Evolutionary conservation across 768 basidiomycete species (phyloP), one percentile per base, ranked within the genome.

Genomic region (Epithele typhae): DNA sequence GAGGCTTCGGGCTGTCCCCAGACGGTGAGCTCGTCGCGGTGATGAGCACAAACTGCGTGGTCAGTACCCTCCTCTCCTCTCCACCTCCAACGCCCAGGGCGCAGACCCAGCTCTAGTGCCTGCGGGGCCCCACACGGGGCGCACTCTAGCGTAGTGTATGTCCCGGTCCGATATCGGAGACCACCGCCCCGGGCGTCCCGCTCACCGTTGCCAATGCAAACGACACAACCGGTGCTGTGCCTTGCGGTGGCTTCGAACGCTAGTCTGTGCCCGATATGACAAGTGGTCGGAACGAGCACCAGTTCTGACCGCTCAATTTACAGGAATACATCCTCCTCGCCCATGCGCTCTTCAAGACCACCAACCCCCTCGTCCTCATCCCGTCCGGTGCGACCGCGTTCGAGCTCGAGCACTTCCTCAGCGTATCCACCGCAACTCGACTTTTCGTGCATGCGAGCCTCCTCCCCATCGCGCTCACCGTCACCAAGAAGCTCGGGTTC

Each of bases 1-100:
- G 83, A 0, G 84, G 87, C 0, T 66, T 85, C 1, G 83, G 75
- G 0, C 58, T 89, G 10, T 60, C 62, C 0, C 68, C 67, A 34
- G 67, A 73, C 17, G 70, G 69, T 0, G 81, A 84, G 43, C 76
- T 87, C 19, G 70, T 87, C 17, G 87, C 84, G 5, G 76, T 90
- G 14, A 73, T 87, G 58, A 78, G 77, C 62, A 74, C 82, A 37
- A 90, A 89, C 58, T 81, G 76, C 27, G 58, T 81, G 60, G 87
- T 86, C 63, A 52, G 78, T 62, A 5, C 14, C 40, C 11, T 41
- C 18, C 17, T n/a, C n/a, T n/a, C n/a, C 7, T 18, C 25, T 21
- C 42, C 7, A 36, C 35, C 7, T 36, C 35, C 12, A 36, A 9
- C 35, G 14, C 14, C n/a, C 36, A 22, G 25, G 19, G 21, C 25